Percentiles rank a stretch among this genome's conserved stretches.
These are phyloP conservation scores for Sanguinoderma infundibulare DNA, from an alignment of 1,284 basidiomycete species.

Conservation along the genomic window DNA sequence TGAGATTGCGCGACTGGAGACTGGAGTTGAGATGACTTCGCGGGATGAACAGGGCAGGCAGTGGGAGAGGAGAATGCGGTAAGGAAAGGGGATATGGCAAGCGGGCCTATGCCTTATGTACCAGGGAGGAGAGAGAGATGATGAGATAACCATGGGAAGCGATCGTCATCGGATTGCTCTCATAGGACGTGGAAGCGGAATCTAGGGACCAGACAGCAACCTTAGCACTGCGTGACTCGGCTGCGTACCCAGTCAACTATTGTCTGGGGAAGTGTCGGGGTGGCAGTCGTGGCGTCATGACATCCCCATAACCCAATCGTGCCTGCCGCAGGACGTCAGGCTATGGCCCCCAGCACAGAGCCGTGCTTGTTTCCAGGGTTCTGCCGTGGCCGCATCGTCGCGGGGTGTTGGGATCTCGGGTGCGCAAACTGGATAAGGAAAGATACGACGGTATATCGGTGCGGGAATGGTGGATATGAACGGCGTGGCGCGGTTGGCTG, in stretches of 20 bases:
- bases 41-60: neutral
- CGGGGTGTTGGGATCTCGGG: neutral
- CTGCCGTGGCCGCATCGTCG: neutral
- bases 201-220: neutral
- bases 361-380: no score
- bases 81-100: neutral
- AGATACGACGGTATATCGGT: neutral
- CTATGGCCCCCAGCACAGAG: no score
- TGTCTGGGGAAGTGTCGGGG: no score
- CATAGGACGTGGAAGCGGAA: neutral
- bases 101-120: neutral
- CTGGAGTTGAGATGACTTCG: neutral
- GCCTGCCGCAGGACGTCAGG: no score
- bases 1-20: neutral
- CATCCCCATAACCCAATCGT: neutral
- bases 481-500: neutral
- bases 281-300: neutral
- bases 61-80: neutral
- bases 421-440: neutral
- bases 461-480: neutral
- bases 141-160: neutral
- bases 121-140: neutral
- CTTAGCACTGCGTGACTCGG: no score
- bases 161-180: neutral
- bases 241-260: no score